Percentiles rank a stretch among this genome's conserved stretches.
phyloP scores from a whole-genome alignment of 306 rosid species.

The Biancaea sappan region DNA sequence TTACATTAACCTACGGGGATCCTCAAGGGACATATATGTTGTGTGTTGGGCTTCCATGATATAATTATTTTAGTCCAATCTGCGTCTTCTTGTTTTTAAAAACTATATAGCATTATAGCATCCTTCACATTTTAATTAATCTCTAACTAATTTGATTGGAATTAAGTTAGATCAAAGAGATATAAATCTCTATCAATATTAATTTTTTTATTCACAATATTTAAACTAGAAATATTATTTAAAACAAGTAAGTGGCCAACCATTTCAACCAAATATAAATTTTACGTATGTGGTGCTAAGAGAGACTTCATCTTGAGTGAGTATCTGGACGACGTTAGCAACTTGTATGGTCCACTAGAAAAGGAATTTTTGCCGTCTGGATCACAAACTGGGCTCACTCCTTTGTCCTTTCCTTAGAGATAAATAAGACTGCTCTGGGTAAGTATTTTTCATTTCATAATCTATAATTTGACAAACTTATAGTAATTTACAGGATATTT shows the following conservation, averaged over 20 bases:
- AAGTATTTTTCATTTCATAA: background rate
- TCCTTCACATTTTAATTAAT: no score
- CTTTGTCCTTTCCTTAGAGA: no score
- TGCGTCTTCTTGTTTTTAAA: background rate
- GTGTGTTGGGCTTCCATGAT: constrained; percentile 18
- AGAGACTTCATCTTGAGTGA: constrained; percentile 38
- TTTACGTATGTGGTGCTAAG: constrained; percentile 38
- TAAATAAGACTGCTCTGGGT: background rate
- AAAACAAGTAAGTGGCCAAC: no score
- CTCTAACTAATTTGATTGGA: no score
- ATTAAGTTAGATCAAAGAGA: no score
- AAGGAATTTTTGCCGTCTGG: constrained; percentile 35
- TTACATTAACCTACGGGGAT: constrained; percentile 35
- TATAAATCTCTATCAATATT: no score
- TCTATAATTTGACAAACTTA: no score
- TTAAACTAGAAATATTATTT: no score
- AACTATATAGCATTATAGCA: no score
- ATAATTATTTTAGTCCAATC: background rate
- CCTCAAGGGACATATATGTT: constrained; percentile 62
- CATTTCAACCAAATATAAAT: no score
- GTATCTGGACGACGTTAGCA: constrained; percentile 47
- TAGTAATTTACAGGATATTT: no score
- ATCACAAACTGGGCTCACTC: constrained; percentile 12
- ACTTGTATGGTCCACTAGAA: constrained; percentile 46
- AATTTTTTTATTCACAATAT: no score